Evolutionary conservation across 257 asterid species (phyloP).

Genomic region (Gynochthodes officinalis): DNA sequence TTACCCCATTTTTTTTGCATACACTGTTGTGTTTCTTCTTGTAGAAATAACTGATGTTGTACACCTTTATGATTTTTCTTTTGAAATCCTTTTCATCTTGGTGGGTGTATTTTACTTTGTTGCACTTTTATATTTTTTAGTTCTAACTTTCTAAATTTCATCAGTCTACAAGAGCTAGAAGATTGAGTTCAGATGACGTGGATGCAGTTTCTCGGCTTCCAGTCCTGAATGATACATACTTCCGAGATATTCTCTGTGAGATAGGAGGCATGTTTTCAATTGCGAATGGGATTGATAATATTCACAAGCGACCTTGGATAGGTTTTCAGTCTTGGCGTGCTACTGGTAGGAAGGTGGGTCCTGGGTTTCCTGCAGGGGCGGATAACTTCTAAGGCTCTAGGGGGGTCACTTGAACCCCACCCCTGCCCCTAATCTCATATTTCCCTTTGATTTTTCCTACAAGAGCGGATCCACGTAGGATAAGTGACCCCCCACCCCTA

Average conservation of each 20-base stretch:
- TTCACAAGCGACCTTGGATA: constrained; percentile 96
- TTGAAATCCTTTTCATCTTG: constrained; percentile 2
- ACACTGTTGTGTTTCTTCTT: background rate
- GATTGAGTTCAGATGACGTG: constrained; percentile 88
- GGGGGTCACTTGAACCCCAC: too few species aligned
- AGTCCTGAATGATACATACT: constrained; percentile 70
- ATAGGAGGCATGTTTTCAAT: constrained; percentile 93
- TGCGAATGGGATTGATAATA: constrained; percentile 77
- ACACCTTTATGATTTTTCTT: background rate
- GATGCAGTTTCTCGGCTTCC: constrained; percentile 92
- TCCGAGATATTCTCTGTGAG: constrained; percentile 84
- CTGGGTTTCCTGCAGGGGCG: constrained; percentile 4
- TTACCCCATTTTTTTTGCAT: background rate
- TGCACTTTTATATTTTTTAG: constrained; percentile 1
- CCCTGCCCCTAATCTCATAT: too few species aligned
- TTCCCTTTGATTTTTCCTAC: too few species aligned
- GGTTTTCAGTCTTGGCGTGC: constrained; percentile 99
- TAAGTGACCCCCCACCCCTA: too few species aligned
- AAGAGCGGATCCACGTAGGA: too few species aligned
- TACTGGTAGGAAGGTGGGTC: constrained; percentile 75
- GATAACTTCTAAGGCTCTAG: too few species aligned
- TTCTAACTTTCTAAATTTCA: constrained; percentile 27
- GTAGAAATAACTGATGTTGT: background rate
- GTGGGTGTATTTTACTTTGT: background rate
- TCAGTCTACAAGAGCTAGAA: constrained; percentile 65